A percentile compares a stretch with the other conserved stretches of the same genome.
Conservation (phyloP, 208 protist genomes). For the Leishmania mexicana region DNA sequence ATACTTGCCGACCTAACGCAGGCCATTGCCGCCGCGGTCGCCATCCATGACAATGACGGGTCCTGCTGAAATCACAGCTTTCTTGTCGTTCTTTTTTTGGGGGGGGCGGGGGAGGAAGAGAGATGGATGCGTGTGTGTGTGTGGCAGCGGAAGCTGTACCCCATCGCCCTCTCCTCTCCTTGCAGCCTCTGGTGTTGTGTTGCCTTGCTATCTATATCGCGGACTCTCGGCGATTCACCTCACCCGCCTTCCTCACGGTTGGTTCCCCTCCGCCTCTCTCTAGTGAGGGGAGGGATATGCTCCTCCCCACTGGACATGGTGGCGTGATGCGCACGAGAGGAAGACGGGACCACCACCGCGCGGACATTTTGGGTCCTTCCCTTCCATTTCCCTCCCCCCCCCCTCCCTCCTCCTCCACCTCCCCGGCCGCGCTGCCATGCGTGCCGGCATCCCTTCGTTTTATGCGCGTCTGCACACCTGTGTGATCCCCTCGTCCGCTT, state of each 20-base stretch:
- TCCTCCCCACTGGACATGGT: not conserved
- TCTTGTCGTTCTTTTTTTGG: not conserved
- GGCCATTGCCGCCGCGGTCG: slow-evolving; percentile 69
- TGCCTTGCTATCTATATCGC: not conserved
- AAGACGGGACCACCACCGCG: not conserved
- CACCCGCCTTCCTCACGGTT: not conserved
- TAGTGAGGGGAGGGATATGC: not conserved
- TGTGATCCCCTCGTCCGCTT: not conserved
- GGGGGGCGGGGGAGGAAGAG: not conserved
- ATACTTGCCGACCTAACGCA: slow-evolving; percentile 87
- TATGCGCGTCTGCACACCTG: no score
- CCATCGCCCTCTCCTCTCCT: not conserved
- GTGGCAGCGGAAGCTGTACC: not conserved
- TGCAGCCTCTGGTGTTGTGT: not conserved
- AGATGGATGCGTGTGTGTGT: not conserved
- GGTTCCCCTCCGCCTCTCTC: not conserved
- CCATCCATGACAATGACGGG: slow-evolving; percentile 19
- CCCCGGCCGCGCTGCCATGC: not conserved
- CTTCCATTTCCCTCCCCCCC: not conserved
- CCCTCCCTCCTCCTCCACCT: no score
- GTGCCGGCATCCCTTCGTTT: no score
- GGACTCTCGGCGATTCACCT: not conserved
- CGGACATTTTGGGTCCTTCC: not conserved
- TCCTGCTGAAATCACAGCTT: slow-evolving; percentile 9
- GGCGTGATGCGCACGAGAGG: not conserved